Conservation (phyloP, 2,329 filamentous ascomycete species). For the Emergomyces orientalis region DNA sequence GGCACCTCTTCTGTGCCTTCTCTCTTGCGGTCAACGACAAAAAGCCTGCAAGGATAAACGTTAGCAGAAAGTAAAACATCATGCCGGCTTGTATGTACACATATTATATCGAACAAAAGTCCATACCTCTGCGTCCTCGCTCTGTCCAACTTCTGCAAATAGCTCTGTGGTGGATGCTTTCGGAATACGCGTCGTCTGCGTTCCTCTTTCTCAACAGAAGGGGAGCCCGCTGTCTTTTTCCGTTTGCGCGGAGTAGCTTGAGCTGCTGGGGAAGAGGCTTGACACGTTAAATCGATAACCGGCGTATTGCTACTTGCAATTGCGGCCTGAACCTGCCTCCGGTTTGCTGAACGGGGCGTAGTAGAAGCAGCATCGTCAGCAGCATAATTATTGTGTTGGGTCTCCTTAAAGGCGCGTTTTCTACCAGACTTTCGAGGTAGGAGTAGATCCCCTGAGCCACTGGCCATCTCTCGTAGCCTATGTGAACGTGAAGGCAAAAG, state of each 20-base stretch:
- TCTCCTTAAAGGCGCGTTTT: neutral
- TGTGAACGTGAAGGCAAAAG: neutral
- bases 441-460: neutral
- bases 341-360: slow-evolving; percentile 10
- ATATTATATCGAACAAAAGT: neutral
- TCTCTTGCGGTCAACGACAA: slow-evolving; percentile 45
- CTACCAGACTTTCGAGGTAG: neutral
- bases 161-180: slow-evolving; percentile 37
- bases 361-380: neutral
- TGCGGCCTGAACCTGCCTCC: slow-evolving; percentile 9
- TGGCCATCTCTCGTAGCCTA: neutral
- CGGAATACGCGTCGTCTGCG: slow-evolving; percentile 35
- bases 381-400: neutral
- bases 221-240: slow-evolving; percentile 5
- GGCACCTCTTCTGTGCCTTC: slow-evolving; percentile 37
- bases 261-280: neutral
- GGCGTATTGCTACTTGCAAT: slow-evolving; percentile 8
- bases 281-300: slow-evolving; percentile 17
- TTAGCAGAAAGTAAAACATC: slow-evolving; percentile 6
- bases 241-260: slow-evolving; percentile 1
- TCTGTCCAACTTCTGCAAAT: slow-evolving; percentile 40
- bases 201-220: slow-evolving; percentile 25
- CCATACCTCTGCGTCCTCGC: slow-evolving; percentile 41
- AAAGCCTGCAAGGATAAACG: slow-evolving; percentile 37
- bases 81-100: neutral